Conservation (phyloP, 176 grass and related monocot genomes). For the Pontederia crassipes region DNA sequence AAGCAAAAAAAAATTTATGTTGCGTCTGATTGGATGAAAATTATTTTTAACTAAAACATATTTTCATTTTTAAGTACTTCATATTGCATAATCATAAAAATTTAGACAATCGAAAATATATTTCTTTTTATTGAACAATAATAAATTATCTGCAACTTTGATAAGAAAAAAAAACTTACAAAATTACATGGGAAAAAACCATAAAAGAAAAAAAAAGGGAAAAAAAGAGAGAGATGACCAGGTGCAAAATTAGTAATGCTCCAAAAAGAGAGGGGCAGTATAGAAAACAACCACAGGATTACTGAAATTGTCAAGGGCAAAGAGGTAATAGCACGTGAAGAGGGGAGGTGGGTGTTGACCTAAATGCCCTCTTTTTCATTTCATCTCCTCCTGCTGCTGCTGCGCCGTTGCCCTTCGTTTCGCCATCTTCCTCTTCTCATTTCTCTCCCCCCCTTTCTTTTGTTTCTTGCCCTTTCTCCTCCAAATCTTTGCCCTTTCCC, state of each 20-base stretch:
- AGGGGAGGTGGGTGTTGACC: conserved; percentile 23
- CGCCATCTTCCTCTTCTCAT: conserved; percentile 3
- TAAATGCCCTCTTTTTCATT: conserved; percentile 41
- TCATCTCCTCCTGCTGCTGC: conserved; percentile 5
- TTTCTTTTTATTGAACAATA: no score
- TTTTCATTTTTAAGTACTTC: no score
- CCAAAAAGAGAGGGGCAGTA: conserved; percentile 13
- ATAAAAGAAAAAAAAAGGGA: no score
- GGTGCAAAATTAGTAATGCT: not conserved
- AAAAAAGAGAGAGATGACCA: no score
- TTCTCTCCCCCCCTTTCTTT: conserved; percentile 11
- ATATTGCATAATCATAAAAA: no score
- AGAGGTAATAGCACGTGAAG: conserved; percentile 23
- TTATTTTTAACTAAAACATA: no score
- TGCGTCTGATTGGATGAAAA: no score
- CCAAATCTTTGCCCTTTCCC: conserved; percentile 3
- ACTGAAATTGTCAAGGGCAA: conserved; percentile 19
- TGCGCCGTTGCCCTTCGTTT: conserved; percentile 8
- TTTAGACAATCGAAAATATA: no score
- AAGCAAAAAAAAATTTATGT: no score
- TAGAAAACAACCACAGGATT: conserved; percentile 22
- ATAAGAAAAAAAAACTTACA: no score
- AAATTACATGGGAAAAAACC: no score
- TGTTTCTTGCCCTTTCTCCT: conserved; percentile 17
- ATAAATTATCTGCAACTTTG: no score